Evolutionary conservation across 352 stramenopile genomes (phyloP).

Genomic region (Pythium rhizo-oryzae): DNA sequence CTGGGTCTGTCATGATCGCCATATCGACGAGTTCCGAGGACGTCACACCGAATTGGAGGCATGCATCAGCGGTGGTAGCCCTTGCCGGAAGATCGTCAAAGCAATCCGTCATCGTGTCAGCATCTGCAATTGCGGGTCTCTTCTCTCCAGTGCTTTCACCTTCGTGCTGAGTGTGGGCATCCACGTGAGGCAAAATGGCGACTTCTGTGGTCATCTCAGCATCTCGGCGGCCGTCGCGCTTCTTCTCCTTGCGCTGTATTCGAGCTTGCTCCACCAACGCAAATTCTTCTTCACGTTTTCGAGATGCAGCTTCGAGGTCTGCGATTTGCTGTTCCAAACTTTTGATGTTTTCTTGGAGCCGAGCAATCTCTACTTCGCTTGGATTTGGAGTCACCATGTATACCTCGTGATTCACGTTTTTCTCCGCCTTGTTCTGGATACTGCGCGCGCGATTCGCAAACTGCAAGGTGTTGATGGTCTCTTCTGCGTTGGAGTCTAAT

Average conservation of each 20-base stretch:
- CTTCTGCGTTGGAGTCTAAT: slow-evolving; percentile 43
- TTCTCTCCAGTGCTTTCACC: slow-evolving; percentile 1
- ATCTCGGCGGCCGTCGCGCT: slow-evolving; percentile 15
- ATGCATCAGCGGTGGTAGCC: neutral
- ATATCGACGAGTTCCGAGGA: neutral
- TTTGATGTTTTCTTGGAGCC: slow-evolving; percentile 46
- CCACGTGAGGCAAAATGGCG: slow-evolving; percentile 16
- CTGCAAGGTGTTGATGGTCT: slow-evolving; percentile 71
- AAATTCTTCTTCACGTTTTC: slow-evolving; percentile 15
- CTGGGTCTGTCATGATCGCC: neutral
- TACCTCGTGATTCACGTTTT: slow-evolving; percentile 36
- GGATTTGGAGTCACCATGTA: slow-evolving; percentile 17
- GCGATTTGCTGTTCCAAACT: slow-evolving; percentile 11
- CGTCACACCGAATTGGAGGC: slow-evolving; percentile 2
- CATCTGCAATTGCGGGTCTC: neutral
- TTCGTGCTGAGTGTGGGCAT: slow-evolving; percentile 27
- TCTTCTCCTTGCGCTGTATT: slow-evolving; percentile 18
- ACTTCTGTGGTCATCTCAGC: slow-evolving; percentile 27
- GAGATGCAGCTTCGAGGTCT: slow-evolving; percentile 14
- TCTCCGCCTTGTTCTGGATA: slow-evolving; percentile 79
- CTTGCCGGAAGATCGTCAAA: neutral
- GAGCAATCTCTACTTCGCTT: slow-evolving; percentile 46
- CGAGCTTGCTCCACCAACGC: slow-evolving; percentile 6
- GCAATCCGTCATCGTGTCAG: slow-evolving; percentile 12
- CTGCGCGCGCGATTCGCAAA: slow-evolving; percentile 74